Conservation (phyloP, 495 filamentous ascomycete genomes). For the Sporormia fimetaria region DNA sequence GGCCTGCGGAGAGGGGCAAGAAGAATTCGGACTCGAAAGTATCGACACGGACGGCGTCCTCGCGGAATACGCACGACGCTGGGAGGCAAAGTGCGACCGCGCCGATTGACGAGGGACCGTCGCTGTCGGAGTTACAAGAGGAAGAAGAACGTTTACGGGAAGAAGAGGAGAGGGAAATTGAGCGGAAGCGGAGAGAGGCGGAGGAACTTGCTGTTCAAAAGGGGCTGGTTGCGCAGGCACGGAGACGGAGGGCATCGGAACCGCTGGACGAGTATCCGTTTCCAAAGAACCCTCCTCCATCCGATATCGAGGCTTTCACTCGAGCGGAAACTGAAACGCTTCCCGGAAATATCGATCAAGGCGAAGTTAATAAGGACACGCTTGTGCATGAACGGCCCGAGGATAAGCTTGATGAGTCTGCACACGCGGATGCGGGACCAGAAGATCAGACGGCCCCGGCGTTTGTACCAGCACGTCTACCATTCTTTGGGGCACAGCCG, state of each 20-base stretch:
- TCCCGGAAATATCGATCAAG: too few species aligned
- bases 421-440: background rate
- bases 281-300: too few species aligned
- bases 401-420: too few species aligned
- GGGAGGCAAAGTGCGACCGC: slow-evolving; percentile 18
- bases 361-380: too few species aligned
- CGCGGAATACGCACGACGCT: slow-evolving; percentile 30
- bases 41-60: slow-evolving; percentile 27
- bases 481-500: slow-evolving; percentile 12
- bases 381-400: too few species aligned
- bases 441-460: background rate
- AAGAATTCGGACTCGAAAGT: slow-evolving; percentile 30
- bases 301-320: too few species aligned
- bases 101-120: slow-evolving; percentile 37
- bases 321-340: too few species aligned
- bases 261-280: too few species aligned
- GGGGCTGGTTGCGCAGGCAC: slow-evolving; percentile 40
- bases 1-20: slow-evolving; percentile 13
- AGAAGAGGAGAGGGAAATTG: slow-evolving; percentile 61
- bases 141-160: slow-evolving; percentile 60
- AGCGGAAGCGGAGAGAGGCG: slow-evolving; percentile 60
- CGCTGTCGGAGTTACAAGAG: slow-evolving; percentile 59
- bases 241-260: slow-evolving; percentile 5
- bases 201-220: slow-evolving; percentile 56
- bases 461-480: slow-evolving; percentile 20